A percentile compares a stretch with the other conserved stretches of the same genome.
Evolutionary conservation across 495 filamentous ascomycete species (phyloP).

Genomic region (Tetracladium setigerum): DNA sequence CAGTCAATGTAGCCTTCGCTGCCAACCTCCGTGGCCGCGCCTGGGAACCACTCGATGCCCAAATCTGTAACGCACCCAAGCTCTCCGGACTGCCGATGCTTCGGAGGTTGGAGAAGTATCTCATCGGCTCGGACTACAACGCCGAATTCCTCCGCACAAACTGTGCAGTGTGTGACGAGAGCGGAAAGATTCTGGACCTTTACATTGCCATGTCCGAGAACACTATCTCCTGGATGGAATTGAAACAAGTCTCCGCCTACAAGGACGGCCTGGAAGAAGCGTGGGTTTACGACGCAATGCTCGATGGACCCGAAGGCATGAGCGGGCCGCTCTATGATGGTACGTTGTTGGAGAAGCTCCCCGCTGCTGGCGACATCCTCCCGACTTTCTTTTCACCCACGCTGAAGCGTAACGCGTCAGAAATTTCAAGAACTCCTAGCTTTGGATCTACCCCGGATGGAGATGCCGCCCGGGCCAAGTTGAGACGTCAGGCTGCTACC

Average conservation of each 20-base stretch:
- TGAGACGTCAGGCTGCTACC: constrained; percentile 6
- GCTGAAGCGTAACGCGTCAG: constrained; percentile 35
- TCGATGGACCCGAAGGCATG: constrained; percentile 27
- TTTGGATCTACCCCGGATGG: constrained; percentile 27
- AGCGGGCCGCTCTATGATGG: constrained; percentile 6
- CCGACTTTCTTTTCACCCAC: constrained; percentile 26
- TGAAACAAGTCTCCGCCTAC: constrained; percentile 35
- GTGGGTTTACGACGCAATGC: constrained; percentile 39
- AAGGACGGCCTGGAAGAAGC: constrained; percentile 40
- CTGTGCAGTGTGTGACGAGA: constrained; percentile 40
- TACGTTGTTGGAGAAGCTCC: constrained; percentile 28
- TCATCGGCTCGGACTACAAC: constrained; percentile 32
- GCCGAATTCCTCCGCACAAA: constrained; percentile 38
- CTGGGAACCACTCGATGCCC: constrained; percentile 48
- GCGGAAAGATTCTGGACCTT: constrained; percentile 44
- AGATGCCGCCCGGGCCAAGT: constrained; percentile 12
- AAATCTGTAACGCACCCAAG: constrained; percentile 44
- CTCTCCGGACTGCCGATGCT: constrained; percentile 50
- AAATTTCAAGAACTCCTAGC: constrained; percentile 40
- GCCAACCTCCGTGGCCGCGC: constrained; percentile 36
- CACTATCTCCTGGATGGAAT: constrained; percentile 38
- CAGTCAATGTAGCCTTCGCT: constrained; percentile 40
- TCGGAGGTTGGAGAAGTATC: constrained; percentile 33
- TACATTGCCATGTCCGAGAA: constrained; percentile 46
- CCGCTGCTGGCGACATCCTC: constrained; percentile 42